Evolutionary conservation across 495 filamentous ascomycete genomes (phyloP), one percentile per base, ranked within the genome.

Genomic region (Lasiosphaeria ovina): DNA sequence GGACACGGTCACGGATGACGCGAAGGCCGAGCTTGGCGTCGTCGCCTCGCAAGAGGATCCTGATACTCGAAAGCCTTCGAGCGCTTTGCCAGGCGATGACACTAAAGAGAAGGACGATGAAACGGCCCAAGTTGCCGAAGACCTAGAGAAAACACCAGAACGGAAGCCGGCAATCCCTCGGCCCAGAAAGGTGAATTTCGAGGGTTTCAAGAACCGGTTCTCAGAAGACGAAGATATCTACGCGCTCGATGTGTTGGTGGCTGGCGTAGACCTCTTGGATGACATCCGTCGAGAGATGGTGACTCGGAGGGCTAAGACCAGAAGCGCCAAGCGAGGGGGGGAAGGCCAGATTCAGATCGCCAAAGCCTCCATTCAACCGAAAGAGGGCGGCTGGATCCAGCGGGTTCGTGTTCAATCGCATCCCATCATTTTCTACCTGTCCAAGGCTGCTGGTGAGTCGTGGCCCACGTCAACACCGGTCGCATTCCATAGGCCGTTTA

Each of bases 381-480:
- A 4, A 54, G 40, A 11, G 38, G 11, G 6, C 31, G 33, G 33
- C 16, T 24, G 10, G 48, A 66, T 76, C 16, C 62, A 69, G 42
- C 72, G 76, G 4, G 61, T 79, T 44, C 74, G 76, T 1, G 68
- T 79, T 49, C 72, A 77, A 56, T 77, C 75, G 0, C 71, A 66
- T 34, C 58, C 67, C 14, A 31, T 79, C 12, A 68, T 70, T 16
- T 56, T 74, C 35, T 7, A 69, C 3, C 59, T 65, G 2, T 55
- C 70, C 24, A 50, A 65, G 24, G 65, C 65, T 32, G 65, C 66
- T 42, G 65, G 48, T 4, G 62, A 66, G 55, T 47, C 60, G 17
- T 53, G 55, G 14, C 66, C 62, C 4, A 69, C 60, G 6, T 12
- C 31, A 31, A 54, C 11, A 33, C 73, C 72, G 3, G 71, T 70